Conservation (phyloP, 768 basidiomycete genomes). For the Mycena epipterygia region DNA sequence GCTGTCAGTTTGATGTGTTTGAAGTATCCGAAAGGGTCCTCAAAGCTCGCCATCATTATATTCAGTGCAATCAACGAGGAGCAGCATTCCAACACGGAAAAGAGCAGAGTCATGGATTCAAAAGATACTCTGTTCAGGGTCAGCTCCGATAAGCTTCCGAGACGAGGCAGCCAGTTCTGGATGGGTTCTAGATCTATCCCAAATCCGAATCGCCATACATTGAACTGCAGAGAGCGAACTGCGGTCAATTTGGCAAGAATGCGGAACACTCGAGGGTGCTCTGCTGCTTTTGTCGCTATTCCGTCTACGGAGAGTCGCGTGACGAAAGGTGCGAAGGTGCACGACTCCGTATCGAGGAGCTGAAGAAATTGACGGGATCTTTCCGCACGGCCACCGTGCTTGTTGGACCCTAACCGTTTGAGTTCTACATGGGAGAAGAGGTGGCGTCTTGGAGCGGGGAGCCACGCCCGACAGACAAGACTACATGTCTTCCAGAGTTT, state of each 20-base stretch:
- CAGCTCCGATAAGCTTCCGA: background rate
- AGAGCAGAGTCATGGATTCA: background rate
- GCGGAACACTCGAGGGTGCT: background rate
- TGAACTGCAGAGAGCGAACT: background rate
- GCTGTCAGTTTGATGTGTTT: too few species aligned
- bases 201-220: background rate
- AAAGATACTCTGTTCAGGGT: background rate
- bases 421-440: background rate
- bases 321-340: background rate
- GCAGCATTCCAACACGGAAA: background rate
- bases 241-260: background rate
- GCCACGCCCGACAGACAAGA: conserved; percentile 2
- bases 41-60: background rate
- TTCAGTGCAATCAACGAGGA: background rate
- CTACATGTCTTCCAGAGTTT: too few species aligned
- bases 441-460: background rate
- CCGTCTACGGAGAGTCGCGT: background rate
- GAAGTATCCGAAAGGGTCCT: too few species aligned
- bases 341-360: background rate
- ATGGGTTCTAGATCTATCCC: background rate
- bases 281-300: background rate
- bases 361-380: background rate
- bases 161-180: background rate
- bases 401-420: background rate
- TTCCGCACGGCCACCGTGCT: background rate